Evolutionary conservation across 495 filamentous ascomycete genomes (phyloP), one percentile per base, ranked within the genome.

Genomic region (Neurospora pannonica): DNA sequence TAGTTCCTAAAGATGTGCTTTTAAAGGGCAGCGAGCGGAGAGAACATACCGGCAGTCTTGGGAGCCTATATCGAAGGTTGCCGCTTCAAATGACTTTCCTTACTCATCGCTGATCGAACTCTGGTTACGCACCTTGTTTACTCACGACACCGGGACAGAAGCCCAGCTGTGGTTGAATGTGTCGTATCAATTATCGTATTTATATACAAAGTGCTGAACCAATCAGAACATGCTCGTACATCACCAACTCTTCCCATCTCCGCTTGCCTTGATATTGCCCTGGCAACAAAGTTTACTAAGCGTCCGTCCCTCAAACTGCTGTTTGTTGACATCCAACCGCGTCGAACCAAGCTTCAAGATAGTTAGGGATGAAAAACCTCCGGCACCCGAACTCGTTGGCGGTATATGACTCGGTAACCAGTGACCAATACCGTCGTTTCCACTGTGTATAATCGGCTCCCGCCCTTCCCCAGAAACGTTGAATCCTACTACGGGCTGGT

Each of bases 401-500:
- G 24, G 21, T 6, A 54, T 6, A 15, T 60, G 48, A 60, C 48
- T 60, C 11, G 24, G 48, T 13, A 24, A 15, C 21, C 21, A 15
- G 21, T 60, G 48, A 15, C 5, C 5, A 28, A 13, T 28, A 6
- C 2, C 24, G 48, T 60, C 5, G 21, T 54, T 15, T 28, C 42
- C 1, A 13, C 48, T 28, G 10, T 13, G 21, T 60, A 28, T 15
- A 28, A 60, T 11, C 4, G 21, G 11, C 48, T 15, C 11, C 21
- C 21, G 11, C 48, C 48, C 11, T 2, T 15, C 21, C 21, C 48
- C 48, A 15, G 19, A 60, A 60, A 60, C 5, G 4, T 7, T 28
- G 48, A 15, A 15, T 15, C 71, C 67, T 17, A 34, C 84, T 74
- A 87, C 19, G 81, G 76, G 43, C 82, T 84, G 13, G 85, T 87